phyloP scores from a whole-genome alignment of 176 grass and related monocot species.

The Cocos nucifera region DNA sequence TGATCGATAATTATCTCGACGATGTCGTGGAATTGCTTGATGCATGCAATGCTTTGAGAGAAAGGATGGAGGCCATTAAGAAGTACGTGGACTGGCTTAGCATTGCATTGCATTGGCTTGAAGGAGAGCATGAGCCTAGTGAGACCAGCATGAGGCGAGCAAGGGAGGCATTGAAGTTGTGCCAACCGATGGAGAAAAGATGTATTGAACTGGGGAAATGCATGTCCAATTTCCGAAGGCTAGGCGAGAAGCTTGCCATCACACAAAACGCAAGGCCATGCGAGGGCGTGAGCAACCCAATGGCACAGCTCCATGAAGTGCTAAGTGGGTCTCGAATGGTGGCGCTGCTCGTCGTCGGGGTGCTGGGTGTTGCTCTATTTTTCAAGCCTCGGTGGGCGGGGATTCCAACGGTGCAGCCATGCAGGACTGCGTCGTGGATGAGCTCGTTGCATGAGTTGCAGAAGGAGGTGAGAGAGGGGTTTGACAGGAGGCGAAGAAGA shows the following conservation, averaged over 20 bases:
- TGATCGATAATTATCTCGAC: slow-evolving; percentile 42
- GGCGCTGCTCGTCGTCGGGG: slow-evolving; percentile 36
- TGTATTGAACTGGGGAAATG: slow-evolving; percentile 66
- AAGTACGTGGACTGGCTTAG: slow-evolving; percentile 29
- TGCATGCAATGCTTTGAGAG: slow-evolving; percentile 41
- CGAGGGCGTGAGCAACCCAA: not conserved
- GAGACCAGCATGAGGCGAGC: slow-evolving; percentile 13
- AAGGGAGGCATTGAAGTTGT: slow-evolving; percentile 25
- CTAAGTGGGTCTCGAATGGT: slow-evolving; percentile 40
- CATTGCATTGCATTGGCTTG: slow-evolving; percentile 54
- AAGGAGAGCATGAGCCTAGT: slow-evolving; percentile 10
- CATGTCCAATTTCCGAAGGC: slow-evolving; percentile 52
- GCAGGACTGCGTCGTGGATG: slow-evolving; percentile 34
- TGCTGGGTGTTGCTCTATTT: slow-evolving; percentile 33
- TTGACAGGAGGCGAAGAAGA: slow-evolving; percentile 64
- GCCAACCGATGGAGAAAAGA: slow-evolving; percentile 57
- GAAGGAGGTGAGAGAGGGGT: slow-evolving; percentile 56
- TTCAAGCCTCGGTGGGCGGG: slow-evolving; percentile 52
- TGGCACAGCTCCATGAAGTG: slow-evolving; percentile 21
- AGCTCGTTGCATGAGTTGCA: slow-evolving; percentile 51
- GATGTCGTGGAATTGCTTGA: slow-evolving; percentile 65
- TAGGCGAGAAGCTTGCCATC: slow-evolving; percentile 40
- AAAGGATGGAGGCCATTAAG: slow-evolving; percentile 32
- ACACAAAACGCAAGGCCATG: not conserved
- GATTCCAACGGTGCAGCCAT: slow-evolving; percentile 5